phyloP scores from a whole-genome alignment of 768 basidiomycete species.

The Psilocybe cyanescens region DNA sequence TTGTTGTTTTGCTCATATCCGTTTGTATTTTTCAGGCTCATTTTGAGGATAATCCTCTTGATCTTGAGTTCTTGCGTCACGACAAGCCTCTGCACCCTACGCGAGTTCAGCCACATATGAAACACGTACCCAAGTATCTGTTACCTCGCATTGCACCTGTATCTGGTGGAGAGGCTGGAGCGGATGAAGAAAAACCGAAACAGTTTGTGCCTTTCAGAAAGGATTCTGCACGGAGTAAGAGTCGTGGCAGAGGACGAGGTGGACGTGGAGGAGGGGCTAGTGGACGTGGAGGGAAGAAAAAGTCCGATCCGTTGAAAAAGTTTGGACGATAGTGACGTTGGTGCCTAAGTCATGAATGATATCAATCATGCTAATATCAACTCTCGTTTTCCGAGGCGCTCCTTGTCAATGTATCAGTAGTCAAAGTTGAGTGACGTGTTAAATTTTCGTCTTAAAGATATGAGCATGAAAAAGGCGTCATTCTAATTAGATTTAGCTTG shows the following conservation, averaged over 20 bases:
- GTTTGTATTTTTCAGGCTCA: conserved; percentile 70
- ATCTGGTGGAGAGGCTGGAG: conserved; percentile 37
- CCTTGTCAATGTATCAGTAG: too few relatives aligned
- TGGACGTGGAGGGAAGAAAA: conserved; percentile 66
- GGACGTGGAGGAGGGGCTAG: conserved; percentile 54
- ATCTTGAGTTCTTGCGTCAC: conserved; percentile 90
- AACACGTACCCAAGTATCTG: conserved; percentile 92
- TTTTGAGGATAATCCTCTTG: conserved; percentile 95
- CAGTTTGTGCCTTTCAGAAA: conserved; percentile 82
- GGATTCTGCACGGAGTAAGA: conserved; percentile 48
- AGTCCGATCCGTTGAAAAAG: conserved; percentile 82
- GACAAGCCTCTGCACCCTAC: conserved; percentile 94
- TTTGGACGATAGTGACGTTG: conserved; percentile 48
- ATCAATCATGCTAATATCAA: background rate
- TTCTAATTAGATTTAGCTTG: too few relatives aligned
- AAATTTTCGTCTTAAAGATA: too few relatives aligned
- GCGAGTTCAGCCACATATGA: conserved; percentile 91
- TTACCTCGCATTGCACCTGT: conserved; percentile 81
- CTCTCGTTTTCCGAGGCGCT: background rate
- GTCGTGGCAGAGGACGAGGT: conserved; percentile 60
- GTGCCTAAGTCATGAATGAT: background rate
- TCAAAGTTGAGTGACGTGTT: too few relatives aligned
- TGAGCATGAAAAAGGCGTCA: too few relatives aligned
- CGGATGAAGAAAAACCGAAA: conserved; percentile 33
- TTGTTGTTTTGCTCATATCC: background rate